Evolutionary conservation across 179 eudicot genomes (phyloP).

Genomic region (Monotropa hypopitys): DNA sequence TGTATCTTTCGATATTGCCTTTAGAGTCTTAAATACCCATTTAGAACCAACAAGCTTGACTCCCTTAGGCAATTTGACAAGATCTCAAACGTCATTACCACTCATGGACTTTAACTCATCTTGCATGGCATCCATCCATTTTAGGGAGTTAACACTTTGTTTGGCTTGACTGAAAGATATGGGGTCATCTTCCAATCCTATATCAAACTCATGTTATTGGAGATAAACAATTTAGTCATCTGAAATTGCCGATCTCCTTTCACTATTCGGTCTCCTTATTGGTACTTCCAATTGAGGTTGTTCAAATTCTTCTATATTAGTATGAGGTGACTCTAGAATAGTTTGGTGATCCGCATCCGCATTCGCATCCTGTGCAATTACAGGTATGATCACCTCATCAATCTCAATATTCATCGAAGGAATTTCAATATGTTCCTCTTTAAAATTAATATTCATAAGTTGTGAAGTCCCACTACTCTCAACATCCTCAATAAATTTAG

Average conservation of each 20-base stretch:
- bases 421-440: too few relatives aligned
- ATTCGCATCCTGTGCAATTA: too few relatives aligned
- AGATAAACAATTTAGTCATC: not conserved
- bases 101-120: not conserved
- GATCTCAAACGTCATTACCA: not conserved
- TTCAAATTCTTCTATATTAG: not conserved
- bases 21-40: not conserved
- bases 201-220: not conserved
- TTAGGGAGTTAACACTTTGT: not conserved
- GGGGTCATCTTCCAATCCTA: not conserved
- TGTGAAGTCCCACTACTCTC: too few relatives aligned
- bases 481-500: too few relatives aligned
- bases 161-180: not conserved
- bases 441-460: too few relatives aligned
- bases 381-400: too few relatives aligned
- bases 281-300: not conserved
- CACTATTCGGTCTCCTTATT: not conserved
- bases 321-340: too few relatives aligned
- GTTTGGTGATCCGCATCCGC: too few relatives aligned
- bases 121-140: not conserved
- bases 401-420: too few relatives aligned
- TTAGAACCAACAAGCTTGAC: not conserved
- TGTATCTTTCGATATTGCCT: not conserved
- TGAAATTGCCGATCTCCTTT: not conserved
- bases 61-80: not conserved